Base-by-base conservation (phyloP, 495 filamentous ascomycete species). In the Lepraria neglecta region DNA sequence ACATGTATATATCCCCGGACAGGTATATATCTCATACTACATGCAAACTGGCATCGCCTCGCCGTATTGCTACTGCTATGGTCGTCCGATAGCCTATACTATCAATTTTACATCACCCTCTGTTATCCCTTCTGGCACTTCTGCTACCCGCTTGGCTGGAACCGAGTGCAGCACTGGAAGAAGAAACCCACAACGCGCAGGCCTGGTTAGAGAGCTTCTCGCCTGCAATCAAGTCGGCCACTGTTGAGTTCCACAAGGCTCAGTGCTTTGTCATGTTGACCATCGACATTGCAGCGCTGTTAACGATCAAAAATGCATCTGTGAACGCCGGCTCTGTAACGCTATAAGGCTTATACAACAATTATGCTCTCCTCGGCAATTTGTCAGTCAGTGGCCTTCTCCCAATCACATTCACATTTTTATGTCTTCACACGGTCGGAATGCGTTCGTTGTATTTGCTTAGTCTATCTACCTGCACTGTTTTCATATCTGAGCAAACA, bases 11-110 rank as follows among this genome's bases (percentile, higher is more conserved):
- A 59, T 59, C 27, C 10, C 14, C 0, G n/a, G 5, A 3, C 44
- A 59, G 57, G 57, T 59, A 7, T 50, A 48, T n/a, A 59, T 59
- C 27, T 59, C 57, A 12, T 59, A 59, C 30, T 59, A 43, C 28
- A 35, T 50, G 28, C 44, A 59, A 38, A 27, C 17, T 27, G 43
- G 11, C 6, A 59, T 59, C n/a, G 28, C 14, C 17, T 50, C 2
- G 17, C n/a, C 11, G 27, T 12, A 1, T 59, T 59, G 7, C 0
- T 59, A 6, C 43, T 47, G 6, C 33, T 59, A 14, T 48, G 48
- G 7, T 0, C 48, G 9, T 59, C 43, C 28, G 44, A 59, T n/a
- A 40, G 7, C 3, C 24, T 14, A 24, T 24, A 24, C 24, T 24
- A 24, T 24, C 24, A 24, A 2, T 24, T 24, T 24, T 24, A 2